Conservation (phyloP, 2,329 filamentous ascomycete species). For the Ceratocystis eucalypticola region DNA sequence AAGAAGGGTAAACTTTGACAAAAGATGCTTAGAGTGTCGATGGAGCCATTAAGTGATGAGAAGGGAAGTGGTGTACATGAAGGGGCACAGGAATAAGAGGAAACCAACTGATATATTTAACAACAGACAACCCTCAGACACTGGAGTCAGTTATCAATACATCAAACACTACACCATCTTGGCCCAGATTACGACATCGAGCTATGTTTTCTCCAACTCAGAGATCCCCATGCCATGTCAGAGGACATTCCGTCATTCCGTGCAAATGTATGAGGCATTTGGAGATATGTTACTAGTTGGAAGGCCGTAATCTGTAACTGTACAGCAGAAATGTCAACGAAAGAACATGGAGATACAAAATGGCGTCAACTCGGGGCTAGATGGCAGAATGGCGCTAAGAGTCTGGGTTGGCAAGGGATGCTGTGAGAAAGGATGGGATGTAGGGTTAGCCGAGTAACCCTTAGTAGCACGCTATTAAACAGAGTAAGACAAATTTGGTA, state of each 20-base stretch:
- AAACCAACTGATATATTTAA: neutral
- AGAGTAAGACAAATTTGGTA: too few species aligned
- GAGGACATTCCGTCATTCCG: neutral
- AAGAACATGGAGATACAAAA: neutral
- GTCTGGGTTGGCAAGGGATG: too few species aligned
- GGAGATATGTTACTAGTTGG: neutral
- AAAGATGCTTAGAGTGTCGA: too few species aligned
- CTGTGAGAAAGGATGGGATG: too few species aligned
- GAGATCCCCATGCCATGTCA: neutral
- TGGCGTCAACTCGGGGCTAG: neutral
- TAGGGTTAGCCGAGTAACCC: too few species aligned
- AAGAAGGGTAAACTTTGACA: neutral
- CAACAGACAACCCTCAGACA: neutral
- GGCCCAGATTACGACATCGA: neutral
- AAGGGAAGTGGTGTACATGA: too few species aligned
- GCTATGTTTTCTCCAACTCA: neutral
- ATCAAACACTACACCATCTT: constrained; percentile 5
- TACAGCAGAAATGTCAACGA: neutral
- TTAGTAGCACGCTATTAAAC: too few species aligned
- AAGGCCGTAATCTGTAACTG: neutral
- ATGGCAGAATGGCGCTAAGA: neutral
- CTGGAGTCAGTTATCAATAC: neutral
- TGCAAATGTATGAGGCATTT: neutral
- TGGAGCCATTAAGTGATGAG: too few species aligned
- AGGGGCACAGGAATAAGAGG: neutral